Evolutionary conservation across 225 moss, liverwort and hornwort genomes (phyloP).

Genomic region (Antitrichia curtipendula): DNA sequence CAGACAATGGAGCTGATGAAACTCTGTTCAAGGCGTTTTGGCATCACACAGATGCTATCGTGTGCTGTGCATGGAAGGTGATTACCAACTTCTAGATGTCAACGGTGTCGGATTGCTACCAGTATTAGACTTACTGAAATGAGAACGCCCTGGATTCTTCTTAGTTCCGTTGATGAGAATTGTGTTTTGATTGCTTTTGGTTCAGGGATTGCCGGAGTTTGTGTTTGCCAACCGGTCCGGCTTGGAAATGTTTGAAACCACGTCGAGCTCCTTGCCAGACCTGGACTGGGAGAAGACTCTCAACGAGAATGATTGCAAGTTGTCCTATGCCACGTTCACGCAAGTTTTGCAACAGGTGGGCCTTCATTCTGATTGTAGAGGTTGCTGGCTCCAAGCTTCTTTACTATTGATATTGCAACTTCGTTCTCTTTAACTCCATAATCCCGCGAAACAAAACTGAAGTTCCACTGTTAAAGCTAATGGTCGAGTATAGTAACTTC

Average conservation of each 20-base stretch:
- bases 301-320: conserved; percentile 75
- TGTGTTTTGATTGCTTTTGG: background rate
- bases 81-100: background rate
- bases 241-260: conserved; percentile 85
- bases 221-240: conserved; percentile 85
- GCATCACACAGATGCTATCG: conserved; percentile 30
- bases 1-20: conserved; percentile 55
- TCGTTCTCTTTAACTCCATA: background rate
- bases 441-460: background rate
- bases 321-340: conserved; percentile 70
- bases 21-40: conserved; percentile 33
- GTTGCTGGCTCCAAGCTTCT: background rate
- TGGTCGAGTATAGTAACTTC: background rate
- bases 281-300: conserved; percentile 92
- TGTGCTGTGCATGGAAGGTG: conserved; percentile 98
- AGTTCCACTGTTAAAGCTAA: background rate
- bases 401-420: background rate
- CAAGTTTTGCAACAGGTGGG: conserved; percentile 89
- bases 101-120: background rate
- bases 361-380: background rate
- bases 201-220: conserved; percentile 77
- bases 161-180: background rate
- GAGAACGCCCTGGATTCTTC: background rate
- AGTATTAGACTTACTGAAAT: no score
- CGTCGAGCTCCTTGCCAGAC: conserved; percentile 63